Conservation (phyloP, 768 basidiomycete genomes). For the Mycena epipterygia region DNA sequence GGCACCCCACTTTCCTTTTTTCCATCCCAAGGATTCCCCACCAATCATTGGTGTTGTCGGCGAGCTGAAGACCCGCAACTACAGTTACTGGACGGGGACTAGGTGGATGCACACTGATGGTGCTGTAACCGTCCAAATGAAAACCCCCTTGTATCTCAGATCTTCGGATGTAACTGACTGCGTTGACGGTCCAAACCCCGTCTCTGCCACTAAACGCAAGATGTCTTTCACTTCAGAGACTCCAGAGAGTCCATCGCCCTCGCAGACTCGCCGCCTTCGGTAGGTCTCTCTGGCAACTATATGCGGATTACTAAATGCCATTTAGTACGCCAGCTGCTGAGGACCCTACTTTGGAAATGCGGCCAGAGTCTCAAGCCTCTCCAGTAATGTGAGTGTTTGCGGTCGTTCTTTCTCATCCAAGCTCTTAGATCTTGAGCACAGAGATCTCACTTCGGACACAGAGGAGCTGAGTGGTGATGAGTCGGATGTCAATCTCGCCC, state of each 20-base stretch:
- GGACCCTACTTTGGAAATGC: not conserved
- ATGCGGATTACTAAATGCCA: not conserved
- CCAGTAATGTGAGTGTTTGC: not conserved
- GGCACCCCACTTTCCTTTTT: not conserved
- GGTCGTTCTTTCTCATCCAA: not conserved
- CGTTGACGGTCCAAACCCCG: not conserved
- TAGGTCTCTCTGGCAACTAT: not conserved
- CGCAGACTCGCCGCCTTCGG: not conserved
- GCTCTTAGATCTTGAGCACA: not conserved
- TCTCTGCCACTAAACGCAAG: not conserved
- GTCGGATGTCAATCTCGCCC: not conserved
- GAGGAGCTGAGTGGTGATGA: not conserved
- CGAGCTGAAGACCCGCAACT: not conserved
- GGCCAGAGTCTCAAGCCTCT: not conserved
- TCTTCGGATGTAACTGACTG: not conserved
- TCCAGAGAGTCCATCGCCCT: not conserved
- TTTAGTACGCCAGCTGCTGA: not conserved
- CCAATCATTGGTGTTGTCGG: not conserved
- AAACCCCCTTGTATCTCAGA: not conserved
- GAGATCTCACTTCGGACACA: not conserved
- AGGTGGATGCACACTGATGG: not conserved
- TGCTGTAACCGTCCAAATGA: not conserved
- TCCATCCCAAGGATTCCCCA: constrained; percentile 3
- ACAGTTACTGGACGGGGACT: not conserved
- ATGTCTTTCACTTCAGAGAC: not conserved